These are phyloP conservation scores for Pichia sp. DNA, from an alignment of 1,139 yeast genomes.

Conservation along the genomic window DNA sequence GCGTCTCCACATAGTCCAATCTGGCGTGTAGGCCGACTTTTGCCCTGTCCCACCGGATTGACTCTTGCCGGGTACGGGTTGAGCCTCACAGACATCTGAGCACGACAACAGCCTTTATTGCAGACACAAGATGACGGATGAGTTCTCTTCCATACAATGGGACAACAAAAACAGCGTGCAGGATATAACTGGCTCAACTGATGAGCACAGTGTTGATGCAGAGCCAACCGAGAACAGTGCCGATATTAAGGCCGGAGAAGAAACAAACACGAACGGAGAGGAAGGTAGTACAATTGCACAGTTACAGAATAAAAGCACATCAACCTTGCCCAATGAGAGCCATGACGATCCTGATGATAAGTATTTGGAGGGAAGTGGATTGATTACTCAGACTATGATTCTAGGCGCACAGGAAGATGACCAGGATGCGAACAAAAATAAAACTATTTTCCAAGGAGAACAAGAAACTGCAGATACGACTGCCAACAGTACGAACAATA, in stretches of 20 bases:
- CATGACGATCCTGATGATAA: constrained; percentile 1
- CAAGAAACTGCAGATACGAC: background rate
- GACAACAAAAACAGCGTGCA: constrained; percentile 41
- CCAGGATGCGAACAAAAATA: background rate
- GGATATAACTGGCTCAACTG: background rate
- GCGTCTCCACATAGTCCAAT: background rate
- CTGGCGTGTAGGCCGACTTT: background rate
- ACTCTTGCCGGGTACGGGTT: background rate
- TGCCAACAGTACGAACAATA: background rate
- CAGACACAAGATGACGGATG: constrained; percentile 35
- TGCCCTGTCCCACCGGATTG: background rate
- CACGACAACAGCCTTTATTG: background rate
- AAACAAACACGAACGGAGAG: background rate
- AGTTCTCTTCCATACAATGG: constrained; percentile 57
- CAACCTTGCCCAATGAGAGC: background rate
- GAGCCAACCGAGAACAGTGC: background rate
- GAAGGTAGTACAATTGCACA: background rate
- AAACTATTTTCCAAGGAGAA: background rate
- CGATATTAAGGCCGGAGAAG: background rate
- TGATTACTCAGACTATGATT: constrained; percentile 18
- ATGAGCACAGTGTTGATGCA: background rate
- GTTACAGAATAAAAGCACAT: background rate
- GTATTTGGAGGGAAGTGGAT: constrained; percentile 14
- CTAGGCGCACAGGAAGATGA: constrained; percentile 9
- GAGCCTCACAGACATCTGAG: background rate